Conservation (phyloP, 129 eudicot species). For the Kitagawia praeruptora region DNA sequence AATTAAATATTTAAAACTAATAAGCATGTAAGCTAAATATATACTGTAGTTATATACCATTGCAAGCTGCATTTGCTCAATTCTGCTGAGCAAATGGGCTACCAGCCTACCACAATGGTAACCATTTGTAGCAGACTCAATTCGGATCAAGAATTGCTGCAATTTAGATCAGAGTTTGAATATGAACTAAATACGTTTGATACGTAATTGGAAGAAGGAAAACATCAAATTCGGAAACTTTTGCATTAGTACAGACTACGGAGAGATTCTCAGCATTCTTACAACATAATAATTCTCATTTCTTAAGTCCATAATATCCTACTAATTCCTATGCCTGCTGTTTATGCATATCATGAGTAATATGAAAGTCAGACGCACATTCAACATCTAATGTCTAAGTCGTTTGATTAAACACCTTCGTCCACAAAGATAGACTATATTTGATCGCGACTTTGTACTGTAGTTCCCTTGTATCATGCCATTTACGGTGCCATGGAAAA, state of each 20-base stretch:
- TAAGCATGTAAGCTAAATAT: too few species aligned
- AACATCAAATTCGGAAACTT: not conserved
- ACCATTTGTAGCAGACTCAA: too few species aligned
- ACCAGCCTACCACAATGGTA: too few species aligned
- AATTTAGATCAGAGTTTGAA: too few species aligned
- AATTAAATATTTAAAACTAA: too few species aligned
- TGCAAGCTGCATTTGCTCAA: too few species aligned
- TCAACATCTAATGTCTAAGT: not conserved
- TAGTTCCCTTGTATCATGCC: not conserved
- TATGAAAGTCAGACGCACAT: not conserved
- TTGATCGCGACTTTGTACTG: not conserved
- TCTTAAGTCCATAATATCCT: not conserved
- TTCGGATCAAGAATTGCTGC: too few species aligned
- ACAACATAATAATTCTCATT: not conserved
- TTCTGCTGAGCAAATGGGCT: too few species aligned
- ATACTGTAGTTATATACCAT: too few species aligned
- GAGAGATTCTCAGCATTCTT: not conserved
- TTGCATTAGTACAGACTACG: not conserved
- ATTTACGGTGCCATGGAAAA: not conserved
- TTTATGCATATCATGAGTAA: not conserved
- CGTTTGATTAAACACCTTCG: not conserved
- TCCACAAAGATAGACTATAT: not conserved
- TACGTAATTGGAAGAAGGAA: not conserved
- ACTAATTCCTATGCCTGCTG: not conserved
- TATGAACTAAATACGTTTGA: not conserved